Base-by-base conservation (phyloP, 139 green algal species). In the Chlamydomonas schloesseri region DNA sequence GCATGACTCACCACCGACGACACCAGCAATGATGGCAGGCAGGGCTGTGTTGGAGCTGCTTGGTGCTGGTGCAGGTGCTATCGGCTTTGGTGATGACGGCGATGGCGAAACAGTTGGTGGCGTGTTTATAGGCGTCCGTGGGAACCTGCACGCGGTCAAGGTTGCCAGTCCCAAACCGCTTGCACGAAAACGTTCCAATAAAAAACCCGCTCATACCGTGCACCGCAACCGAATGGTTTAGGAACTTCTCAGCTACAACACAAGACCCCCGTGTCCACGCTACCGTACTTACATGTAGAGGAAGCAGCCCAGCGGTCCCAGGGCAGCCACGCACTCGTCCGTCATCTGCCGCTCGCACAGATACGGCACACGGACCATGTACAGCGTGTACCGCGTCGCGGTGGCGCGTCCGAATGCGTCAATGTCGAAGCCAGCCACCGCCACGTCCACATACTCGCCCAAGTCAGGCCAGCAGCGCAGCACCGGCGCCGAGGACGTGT, bases 391-490 rank as follows among this genome's bases (percentile, higher is more conserved):
- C 13, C n/a, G 64, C 10, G 78, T 84, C 11, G 78, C 64, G 20
- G 64, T 84, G 3, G 78, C 78, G 4, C 78, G 64, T 2, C 78
- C 78, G 33, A 84, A 84, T 0, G 64, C 64, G 31, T 84, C 64
- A 10, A 84, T 74, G 47, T 84, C 78, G 31, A 74, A 84, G 5
- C 78, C 64, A 2, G 60, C 37, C 64, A 84, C 78, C 2, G 78
- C 78, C 21, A 84, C 64, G n/a, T 84, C 78, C 6, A 14, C 28
- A 29, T 84, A 84, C 20, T 75, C 47, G 17, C 78, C 78, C 46
- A 62, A n/a, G 78, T 84, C 78, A 6, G 78, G 78, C 78, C 78
- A 84, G 64, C 78, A 84, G 46, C 78, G 78, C 29, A n/a, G 71
- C 4, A 84, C 64, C 3, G 64, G 64, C 46, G 78, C 64, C 64